A percentile compares a stretch with the other conserved stretches of the same genome.
Conservation (phyloP, 148 eudicot genomes). For the Amaranthus cruentus region DNA sequence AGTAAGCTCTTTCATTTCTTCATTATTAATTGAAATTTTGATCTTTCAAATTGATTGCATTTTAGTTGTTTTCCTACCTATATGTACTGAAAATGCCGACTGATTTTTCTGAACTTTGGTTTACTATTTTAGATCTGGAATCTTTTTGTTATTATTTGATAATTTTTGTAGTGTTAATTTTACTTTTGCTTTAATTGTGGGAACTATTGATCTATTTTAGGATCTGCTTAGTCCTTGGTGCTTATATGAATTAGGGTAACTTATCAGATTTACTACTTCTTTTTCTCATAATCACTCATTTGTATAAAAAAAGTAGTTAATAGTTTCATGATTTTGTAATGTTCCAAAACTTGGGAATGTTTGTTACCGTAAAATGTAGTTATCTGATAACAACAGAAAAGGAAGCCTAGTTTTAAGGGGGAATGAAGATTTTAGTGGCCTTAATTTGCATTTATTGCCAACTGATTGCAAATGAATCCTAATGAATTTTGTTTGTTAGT, state of each 20-base stretch:
- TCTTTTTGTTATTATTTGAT: neutral
- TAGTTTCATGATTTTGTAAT: neutral
- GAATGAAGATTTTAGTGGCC: too few species aligned
- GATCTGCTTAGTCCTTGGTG: neutral
- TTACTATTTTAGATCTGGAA: neutral
- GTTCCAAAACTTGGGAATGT: too few species aligned
- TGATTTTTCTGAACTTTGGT: neutral
- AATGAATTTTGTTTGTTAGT: too few species aligned
- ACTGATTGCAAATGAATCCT: too few species aligned
- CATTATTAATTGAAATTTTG: neutral
- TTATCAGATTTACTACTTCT: neutral
- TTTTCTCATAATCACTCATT: too few species aligned
- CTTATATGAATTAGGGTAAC: neutral
- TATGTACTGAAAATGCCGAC: neutral
- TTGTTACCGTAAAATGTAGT: too few species aligned
- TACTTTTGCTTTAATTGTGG: neutral
- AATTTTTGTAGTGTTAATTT: neutral
- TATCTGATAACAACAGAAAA: too few species aligned
- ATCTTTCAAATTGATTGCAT: neutral
- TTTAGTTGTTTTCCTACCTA: neutral
- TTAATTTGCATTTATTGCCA: too few species aligned
- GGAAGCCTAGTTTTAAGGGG: too few species aligned
- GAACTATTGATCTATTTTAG: neutral
- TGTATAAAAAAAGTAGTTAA: neutral
- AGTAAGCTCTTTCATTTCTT: constrained; percentile 32